These are phyloP conservation scores for Graphium sp. DNA, from an alignment of 2,329 filamentous ascomycete genomes.

Conservation along the genomic window DNA sequence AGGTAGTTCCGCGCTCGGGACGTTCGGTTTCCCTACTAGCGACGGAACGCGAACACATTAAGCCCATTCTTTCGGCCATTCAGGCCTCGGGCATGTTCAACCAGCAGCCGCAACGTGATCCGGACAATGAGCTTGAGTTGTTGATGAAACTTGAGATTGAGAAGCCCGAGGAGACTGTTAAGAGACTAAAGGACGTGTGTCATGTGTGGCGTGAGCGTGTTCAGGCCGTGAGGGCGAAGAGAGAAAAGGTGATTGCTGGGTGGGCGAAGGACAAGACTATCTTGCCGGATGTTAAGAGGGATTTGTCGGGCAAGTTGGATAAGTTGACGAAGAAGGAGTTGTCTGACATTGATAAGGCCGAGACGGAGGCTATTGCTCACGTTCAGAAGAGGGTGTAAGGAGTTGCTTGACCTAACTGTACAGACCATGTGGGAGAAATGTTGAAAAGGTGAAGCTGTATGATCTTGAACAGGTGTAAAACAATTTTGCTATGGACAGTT, in stretches of 20 bases:
- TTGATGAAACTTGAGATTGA: slow-evolving; percentile 35
- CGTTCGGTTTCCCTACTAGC: slow-evolving; percentile 22
- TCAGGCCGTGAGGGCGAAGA: slow-evolving; percentile 25
- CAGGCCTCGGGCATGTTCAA: slow-evolving; percentile 36
- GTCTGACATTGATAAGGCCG: slow-evolving; percentile 27
- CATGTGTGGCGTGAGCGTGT: slow-evolving; percentile 34
- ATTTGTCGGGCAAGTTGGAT: slow-evolving; percentile 28
- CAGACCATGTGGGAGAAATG: not conserved
- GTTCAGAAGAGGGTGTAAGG: slow-evolving; percentile 11
- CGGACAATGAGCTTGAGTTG: slow-evolving; percentile 43
- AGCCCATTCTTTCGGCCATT: slow-evolving; percentile 37
- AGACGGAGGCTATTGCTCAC: slow-evolving; percentile 29
- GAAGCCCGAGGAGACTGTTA: slow-evolving; percentile 25
- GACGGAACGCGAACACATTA: slow-evolving; percentile 25
- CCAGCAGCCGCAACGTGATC: slow-evolving; percentile 40
- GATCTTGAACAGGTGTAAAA: not conserved
- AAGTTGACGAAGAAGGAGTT: slow-evolving; percentile 36
- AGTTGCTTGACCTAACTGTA: not conserved
- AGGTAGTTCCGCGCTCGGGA: slow-evolving; percentile 29
- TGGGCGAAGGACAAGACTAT: slow-evolving; percentile 28
- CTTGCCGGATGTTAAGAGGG: slow-evolving; percentile 27
- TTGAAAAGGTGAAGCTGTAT: not conserved
- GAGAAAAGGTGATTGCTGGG: slow-evolving; percentile 29
- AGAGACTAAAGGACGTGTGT: slow-evolving; percentile 24
- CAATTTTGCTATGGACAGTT: slow-evolving; percentile 4